A percentile compares a stretch with the other conserved stretches of the same genome.
phyloP scores from a whole-genome alignment of 2,329 filamentous ascomycete species.

The Colletotrichum scovillei region DNA sequence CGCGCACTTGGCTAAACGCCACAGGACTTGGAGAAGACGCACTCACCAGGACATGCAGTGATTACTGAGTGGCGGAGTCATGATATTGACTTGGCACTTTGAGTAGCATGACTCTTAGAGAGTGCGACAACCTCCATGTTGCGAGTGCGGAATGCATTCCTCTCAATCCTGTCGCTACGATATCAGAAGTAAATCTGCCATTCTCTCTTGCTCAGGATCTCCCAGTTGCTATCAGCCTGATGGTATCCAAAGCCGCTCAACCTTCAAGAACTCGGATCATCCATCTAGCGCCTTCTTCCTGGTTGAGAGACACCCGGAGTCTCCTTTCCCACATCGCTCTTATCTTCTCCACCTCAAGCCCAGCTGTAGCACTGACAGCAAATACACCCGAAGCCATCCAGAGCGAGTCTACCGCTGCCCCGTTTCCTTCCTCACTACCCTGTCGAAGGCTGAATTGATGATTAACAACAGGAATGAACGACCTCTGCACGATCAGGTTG shows the following conservation, averaged over 20 bases:
- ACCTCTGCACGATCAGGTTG: constrained; percentile 32
- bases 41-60: neutral
- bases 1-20: neutral
- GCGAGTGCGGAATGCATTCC: neutral
- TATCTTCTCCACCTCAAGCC: neutral
- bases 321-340: neutral
- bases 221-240: neutral
- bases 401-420: neutral
- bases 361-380: neutral
- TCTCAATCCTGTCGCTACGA: neutral
- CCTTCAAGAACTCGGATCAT: neutral
- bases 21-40: neutral
- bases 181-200: neutral
- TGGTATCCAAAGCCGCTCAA: neutral
- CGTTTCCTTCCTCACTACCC: neutral
- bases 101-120: neutral
- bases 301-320: neutral
- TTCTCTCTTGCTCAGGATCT: neutral
- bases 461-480: constrained; percentile 21
- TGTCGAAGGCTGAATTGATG: constrained; percentile 1
- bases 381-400: constrained; percentile 13
- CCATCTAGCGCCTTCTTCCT: too few species aligned
- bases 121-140: neutral
- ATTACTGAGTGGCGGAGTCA: neutral
- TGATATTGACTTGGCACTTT: neutral